Evolutionary conservation across 805 yeast species (phyloP).

Genomic region (Saccharomycopsis malanga): DNA sequence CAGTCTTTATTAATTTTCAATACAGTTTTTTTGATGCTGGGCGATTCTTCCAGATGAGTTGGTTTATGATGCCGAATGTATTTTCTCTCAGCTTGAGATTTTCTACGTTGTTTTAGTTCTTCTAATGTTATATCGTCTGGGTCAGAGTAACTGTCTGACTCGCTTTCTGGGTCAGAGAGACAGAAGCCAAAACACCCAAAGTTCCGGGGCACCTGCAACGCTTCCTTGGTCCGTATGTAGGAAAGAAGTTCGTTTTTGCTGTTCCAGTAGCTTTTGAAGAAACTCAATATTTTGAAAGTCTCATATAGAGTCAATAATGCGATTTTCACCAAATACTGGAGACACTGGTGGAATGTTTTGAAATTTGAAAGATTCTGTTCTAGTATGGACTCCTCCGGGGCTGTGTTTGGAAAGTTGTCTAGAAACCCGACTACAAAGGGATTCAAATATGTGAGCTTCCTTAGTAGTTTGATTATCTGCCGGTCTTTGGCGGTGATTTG

Average conservation of each 20-base stretch:
- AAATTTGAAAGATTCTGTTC: slow-evolving; percentile 8
- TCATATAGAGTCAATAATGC: slow-evolving; percentile 17
- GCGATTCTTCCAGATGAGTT: slow-evolving; percentile 2
- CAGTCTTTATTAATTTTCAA: slow-evolving; percentile 4
- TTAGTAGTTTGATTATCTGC: slow-evolving; percentile 4
- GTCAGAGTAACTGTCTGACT: slow-evolving; percentile 8
- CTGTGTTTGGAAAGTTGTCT: not conserved
- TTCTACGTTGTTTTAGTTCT: slow-evolving; percentile 7
- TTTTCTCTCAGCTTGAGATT: slow-evolving; percentile 1
- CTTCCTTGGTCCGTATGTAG: slow-evolving; percentile 12
- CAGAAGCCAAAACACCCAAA: slow-evolving; percentile 17
- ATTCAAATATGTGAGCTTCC: slow-evolving; percentile 12
- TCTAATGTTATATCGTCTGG: slow-evolving; percentile 12
- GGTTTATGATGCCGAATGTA: slow-evolving; percentile 3
- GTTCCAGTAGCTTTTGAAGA: slow-evolving; percentile 20
- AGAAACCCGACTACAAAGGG: slow-evolving; percentile 4
- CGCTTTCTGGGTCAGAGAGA: slow-evolving; percentile 16
- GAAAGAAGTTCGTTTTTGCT: slow-evolving; percentile 17
- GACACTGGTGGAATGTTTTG: not conserved
- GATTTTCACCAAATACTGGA: slow-evolving; percentile 12
- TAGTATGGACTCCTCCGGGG: not conserved
- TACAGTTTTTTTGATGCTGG: slow-evolving; percentile 10
- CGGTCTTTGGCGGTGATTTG: slow-evolving; percentile 11
- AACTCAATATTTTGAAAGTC: slow-evolving; percentile 16
- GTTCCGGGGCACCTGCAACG: slow-evolving; percentile 3